Base-by-base conservation (phyloP, 805 yeast genomes). In the Metschnikowia corniflorae region DNA sequence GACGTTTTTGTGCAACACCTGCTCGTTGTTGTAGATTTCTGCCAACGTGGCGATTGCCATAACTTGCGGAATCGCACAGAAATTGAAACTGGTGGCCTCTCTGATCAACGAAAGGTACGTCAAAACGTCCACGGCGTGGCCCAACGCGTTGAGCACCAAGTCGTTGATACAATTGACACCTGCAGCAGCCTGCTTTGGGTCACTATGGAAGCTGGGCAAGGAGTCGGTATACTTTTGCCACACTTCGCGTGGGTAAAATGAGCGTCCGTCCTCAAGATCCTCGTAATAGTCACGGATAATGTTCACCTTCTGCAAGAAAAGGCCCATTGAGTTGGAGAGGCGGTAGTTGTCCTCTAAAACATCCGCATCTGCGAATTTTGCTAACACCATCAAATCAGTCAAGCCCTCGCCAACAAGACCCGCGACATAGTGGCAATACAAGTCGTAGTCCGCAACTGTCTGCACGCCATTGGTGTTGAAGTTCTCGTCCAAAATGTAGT, bases 41-140 rank as follows among this genome's bases (percentile, higher is more conserved):
- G 91, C 87, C 50, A 93, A 72, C 1, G 97, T 87, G 12, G 98
- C 97, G 59, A 93, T 84, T 24, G 97, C 96, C 98, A 93, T 93
- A 14, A 91, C 97, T 66, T 93, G 99, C 14, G 99, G 99, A 56
- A 93, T 93, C 8, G 97, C 86, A 68, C 97, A 89, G 69, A 93
- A 93, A 51, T 80, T 83, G 70, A 87, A 93, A 33, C 82, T 65
- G 1, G 95, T 78, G 42, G 82, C 85, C 57, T 93, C 98, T 41
- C 75, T 74, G 33, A 93, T 75, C 43, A 80, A 69, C 13, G 91
- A 75, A 39, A 93, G 70, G 58, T 85, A 93, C 34, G 74, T 73
- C 50, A 93, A 71, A 20, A 80, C 83, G 53, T 86, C 93, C 35
- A 75, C 75, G 26, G 77, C 88, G 54, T 91, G 97, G 19, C 65